phyloP scores from a whole-genome alignment of 352 stramenopile genomes.

The Phytophthora palmivora region DNA sequence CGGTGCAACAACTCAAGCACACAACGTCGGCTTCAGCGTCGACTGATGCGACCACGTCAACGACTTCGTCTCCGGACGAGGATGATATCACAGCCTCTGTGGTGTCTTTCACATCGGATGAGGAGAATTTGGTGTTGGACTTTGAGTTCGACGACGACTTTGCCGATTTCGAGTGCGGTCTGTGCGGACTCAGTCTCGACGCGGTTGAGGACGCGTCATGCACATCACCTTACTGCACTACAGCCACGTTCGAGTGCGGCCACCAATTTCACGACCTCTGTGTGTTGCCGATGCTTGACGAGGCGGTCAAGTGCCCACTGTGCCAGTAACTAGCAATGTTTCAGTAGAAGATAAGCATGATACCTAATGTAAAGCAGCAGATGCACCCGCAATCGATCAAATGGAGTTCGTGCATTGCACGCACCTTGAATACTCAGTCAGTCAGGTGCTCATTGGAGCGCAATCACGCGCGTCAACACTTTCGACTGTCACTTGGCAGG shows the following conservation, averaged over 20 bases:
- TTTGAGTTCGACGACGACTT: constrained; percentile 37
- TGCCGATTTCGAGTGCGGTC: constrained; percentile 27
- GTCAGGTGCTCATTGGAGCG: too few relatives aligned
- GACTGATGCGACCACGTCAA: constrained; percentile 21
- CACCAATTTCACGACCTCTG: constrained; percentile 48
- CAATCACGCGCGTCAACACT: too few relatives aligned
- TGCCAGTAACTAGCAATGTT: constrained; percentile 22
- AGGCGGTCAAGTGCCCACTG: constrained; percentile 36
- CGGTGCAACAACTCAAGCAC: constrained; percentile 22
- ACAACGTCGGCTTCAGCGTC: constrained; percentile 14
- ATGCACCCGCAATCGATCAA: constrained; percentile 1
- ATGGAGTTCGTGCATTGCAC: too few relatives aligned
- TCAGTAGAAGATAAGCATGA: constrained; percentile 20
- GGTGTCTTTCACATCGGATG: constrained; percentile 39
- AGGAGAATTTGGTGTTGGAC: constrained; percentile 36
- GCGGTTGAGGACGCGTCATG: constrained; percentile 20
- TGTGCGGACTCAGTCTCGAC: constrained; percentile 37
- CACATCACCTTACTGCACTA: constrained; percentile 30
- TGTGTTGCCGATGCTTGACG: constrained; percentile 33
- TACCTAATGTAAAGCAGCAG: constrained; percentile 26
- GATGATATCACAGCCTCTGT: constrained; percentile 30
- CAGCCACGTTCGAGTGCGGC: constrained; percentile 42
- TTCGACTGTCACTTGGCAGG: too few relatives aligned
- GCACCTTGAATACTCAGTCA: too few relatives aligned
- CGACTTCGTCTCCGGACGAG: constrained; percentile 11